Evolutionary conservation across 345 rosid species (phyloP).

Genomic region (Litchi chinensis): DNA sequence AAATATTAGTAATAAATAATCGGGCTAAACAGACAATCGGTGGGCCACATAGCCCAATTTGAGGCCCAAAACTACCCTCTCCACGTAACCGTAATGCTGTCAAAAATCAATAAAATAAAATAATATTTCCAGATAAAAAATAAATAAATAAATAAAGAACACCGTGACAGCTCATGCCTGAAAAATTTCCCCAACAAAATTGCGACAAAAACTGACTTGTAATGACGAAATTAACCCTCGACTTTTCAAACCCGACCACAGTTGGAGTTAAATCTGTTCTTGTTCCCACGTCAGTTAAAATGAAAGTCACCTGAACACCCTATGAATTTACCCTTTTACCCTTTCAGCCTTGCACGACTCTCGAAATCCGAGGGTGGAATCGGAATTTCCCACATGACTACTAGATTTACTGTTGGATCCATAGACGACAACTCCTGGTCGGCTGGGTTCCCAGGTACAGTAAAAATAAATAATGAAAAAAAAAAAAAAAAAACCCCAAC

Average conservation of each 20-base stretch:
- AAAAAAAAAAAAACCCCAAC: too few species aligned
- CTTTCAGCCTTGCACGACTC: background rate
- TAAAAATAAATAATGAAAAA: background rate
- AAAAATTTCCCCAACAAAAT: conserved; percentile 1
- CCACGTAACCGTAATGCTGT: background rate
- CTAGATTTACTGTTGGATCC: conserved; percentile 45
- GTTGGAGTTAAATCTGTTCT: too few species aligned
- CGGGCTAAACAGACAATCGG: background rate
- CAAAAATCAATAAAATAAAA: too few species aligned
- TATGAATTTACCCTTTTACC: background rate
- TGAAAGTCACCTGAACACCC: background rate
- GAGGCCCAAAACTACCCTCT: background rate
- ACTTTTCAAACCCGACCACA: background rate
- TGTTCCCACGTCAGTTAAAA: background rate
- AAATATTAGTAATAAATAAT: background rate
- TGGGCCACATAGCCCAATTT: background rate
- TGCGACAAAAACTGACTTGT: background rate
- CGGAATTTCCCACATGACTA: conserved; percentile 16
- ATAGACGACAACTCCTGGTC: conserved; percentile 14
- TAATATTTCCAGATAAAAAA: too few species aligned
- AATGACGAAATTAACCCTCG: background rate
- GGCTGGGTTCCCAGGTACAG: background rate
- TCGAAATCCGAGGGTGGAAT: background rate
- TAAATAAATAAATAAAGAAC: background rate
- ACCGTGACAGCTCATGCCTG: conserved; percentile 15